Conservation (phyloP, 140 eudicot genomes). For the Ambrosia hybrid region DNA sequence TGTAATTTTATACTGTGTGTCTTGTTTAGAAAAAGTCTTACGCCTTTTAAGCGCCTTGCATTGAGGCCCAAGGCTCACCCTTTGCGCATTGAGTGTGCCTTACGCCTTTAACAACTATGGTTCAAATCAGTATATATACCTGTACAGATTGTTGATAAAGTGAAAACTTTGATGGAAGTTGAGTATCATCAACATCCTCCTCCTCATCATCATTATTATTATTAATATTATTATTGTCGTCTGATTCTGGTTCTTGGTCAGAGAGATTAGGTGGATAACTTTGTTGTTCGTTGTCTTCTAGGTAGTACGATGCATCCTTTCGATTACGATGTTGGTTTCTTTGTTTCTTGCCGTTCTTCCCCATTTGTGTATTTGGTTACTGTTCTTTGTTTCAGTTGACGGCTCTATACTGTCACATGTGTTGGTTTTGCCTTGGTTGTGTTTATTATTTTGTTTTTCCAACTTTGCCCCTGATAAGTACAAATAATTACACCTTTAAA, state of each 20-base stretch:
- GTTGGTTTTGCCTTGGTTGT: background rate
- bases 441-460: background rate
- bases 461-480: too few species aligned
- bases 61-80: too few species aligned
- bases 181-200: constrained; percentile 16
- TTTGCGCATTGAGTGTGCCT: too few species aligned
- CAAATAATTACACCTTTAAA: too few species aligned
- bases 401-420: background rate
- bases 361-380: constrained; percentile 44
- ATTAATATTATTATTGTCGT: constrained; percentile 21
- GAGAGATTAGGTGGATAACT: constrained; percentile 18
- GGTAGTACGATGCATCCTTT: constrained; percentile 42
- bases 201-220: too few species aligned
- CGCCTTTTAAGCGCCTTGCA: too few species aligned
- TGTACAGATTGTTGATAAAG: constrained; percentile 97
- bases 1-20: too few species aligned
- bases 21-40: too few species aligned
- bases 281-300: constrained; percentile 40
- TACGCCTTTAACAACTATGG: too few species aligned
- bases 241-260: constrained; percentile 37
- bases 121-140: constrained; percentile 29
- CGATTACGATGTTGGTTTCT: constrained; percentile 57
- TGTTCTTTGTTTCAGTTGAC: constrained; percentile 13
- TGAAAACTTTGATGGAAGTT: constrained; percentile 71
- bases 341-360: constrained; percentile 85